These are phyloP conservation scores for Cryptococcus hybrid DNA, from an alignment of 1,284 basidiomycete species.

Conservation along the genomic window DNA sequence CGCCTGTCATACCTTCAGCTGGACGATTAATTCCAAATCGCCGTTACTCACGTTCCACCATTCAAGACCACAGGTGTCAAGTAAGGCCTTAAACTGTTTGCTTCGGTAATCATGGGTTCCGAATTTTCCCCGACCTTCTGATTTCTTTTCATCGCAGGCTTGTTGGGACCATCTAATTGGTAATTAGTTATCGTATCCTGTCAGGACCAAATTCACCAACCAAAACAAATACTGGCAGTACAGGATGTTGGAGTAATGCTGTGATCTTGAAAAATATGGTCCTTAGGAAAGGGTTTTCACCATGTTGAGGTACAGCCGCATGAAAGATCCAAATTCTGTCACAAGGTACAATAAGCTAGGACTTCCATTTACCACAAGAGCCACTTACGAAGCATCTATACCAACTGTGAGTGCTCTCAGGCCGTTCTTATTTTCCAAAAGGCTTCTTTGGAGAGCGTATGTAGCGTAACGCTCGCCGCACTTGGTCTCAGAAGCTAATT, in stretches of 20 bases:
- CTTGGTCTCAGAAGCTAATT: slow-evolving; percentile 44
- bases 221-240: slow-evolving; percentile 89
- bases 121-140: slow-evolving; percentile 52
- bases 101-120: slow-evolving; percentile 62
- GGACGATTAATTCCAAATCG: not conserved
- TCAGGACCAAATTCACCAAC: slow-evolving; percentile 15
- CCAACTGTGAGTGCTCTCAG: slow-evolving; percentile 48
- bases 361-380: not conserved
- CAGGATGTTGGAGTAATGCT: slow-evolving; percentile 69
- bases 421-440: slow-evolving; percentile 40
- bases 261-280: slow-evolving; percentile 58
- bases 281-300: slow-evolving; percentile 54
- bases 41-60: slow-evolving; percentile 64
- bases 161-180: slow-evolving; percentile 65
- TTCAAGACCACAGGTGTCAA: slow-evolving; percentile 85
- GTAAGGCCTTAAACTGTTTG: slow-evolving; percentile 70
- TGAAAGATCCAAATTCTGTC: slow-evolving; percentile 54
- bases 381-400: slow-evolving; percentile 49
- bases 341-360: slow-evolving; percentile 6
- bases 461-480: slow-evolving; percentile 34
- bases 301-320: slow-evolving; percentile 44
- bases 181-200: not conserved
- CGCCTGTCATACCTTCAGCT: slow-evolving; percentile 56
- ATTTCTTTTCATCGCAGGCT: slow-evolving; percentile 78
- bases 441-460: slow-evolving; percentile 37